These are phyloP conservation scores for Sporothrix euskadiensis DNA, from an alignment of 2,329 filamentous ascomycete species.

Conservation along the genomic window DNA sequence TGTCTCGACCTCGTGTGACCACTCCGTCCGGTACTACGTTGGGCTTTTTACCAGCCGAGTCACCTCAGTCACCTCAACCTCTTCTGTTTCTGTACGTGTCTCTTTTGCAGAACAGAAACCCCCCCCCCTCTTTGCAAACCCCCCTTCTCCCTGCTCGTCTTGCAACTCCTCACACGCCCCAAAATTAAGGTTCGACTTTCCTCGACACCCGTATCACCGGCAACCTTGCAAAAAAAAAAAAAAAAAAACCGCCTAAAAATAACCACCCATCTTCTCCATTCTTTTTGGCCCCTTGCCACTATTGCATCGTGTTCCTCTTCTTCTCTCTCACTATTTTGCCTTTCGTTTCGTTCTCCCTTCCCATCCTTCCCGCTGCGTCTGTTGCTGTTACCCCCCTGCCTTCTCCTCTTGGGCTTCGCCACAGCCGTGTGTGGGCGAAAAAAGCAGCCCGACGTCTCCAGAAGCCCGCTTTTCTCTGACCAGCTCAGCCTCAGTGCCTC, in stretches of 20 bases:
- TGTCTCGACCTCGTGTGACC: slow-evolving; percentile 18
- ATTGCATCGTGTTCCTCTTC: slow-evolving; percentile 21
- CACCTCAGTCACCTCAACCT: slow-evolving; percentile 9
- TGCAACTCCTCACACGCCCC: neutral
- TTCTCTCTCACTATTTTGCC: neutral
- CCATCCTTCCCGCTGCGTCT: slow-evolving; percentile 6
- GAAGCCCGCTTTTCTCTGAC: slow-evolving; percentile 29
- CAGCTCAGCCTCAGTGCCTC: slow-evolving; percentile 25
- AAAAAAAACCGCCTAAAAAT: slow-evolving; percentile 27
- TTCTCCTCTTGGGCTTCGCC: slow-evolving; percentile 21
- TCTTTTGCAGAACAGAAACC: neutral
- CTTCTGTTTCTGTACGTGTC: neutral
- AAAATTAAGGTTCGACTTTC: slow-evolving; percentile 27
- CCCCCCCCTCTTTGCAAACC: neutral
- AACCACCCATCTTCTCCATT: slow-evolving; percentile 13
- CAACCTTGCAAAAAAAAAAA: slow-evolving; percentile 24
- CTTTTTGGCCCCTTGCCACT: neutral
- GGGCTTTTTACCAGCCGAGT: slow-evolving; percentile 9
- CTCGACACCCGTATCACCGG: slow-evolving; percentile 27
- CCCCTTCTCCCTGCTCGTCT: slow-evolving; percentile 16
- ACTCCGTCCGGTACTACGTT: slow-evolving; percentile 8
- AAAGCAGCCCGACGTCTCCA: slow-evolving; percentile 22
- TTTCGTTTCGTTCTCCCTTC: neutral
- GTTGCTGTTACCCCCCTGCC: neutral
- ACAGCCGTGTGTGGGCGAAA: slow-evolving; percentile 14